Evolutionary conservation across 495 filamentous ascomycete genomes (phyloP).

Genomic region (Aspergillus nanangensis): DNA sequence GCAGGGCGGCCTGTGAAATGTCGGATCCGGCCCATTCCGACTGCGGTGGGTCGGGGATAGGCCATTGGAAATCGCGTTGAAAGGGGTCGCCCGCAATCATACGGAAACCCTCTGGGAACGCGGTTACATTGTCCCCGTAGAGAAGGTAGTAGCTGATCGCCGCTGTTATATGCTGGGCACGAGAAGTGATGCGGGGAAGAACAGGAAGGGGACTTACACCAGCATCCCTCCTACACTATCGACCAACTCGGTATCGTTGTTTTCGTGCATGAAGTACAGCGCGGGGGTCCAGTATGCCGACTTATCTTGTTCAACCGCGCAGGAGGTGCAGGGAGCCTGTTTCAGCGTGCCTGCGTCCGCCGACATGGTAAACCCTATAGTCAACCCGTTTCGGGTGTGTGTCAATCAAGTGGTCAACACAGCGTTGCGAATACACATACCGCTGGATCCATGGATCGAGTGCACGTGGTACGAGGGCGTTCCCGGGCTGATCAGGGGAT

Average conservation of each 20-base stretch:
- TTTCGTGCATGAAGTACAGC: conserved; percentile 50
- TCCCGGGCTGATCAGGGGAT: conserved; percentile 49
- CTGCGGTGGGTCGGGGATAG: conserved; percentile 65
- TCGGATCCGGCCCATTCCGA: conserved; percentile 60
- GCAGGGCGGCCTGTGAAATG: conserved; percentile 58
- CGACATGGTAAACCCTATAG: conserved; percentile 44
- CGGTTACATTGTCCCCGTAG: conserved; percentile 57
- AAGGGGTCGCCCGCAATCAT: conserved; percentile 78
- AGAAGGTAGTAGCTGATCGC: conserved; percentile 69
- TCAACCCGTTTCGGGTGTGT: background rate
- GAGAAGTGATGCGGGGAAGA: background rate
- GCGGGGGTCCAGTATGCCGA: conserved; percentile 61
- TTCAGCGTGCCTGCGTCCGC: conserved; percentile 38
- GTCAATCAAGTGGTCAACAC: background rate
- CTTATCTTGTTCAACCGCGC: conserved; percentile 52
- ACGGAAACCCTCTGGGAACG: conserved; percentile 75
- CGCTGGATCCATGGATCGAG: conserved; percentile 47
- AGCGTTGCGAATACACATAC: conserved; percentile 29
- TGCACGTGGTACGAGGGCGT: conserved; percentile 45
- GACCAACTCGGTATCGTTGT: conserved; percentile 53
- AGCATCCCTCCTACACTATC: conserved; percentile 56
- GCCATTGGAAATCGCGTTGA: conserved; percentile 66
- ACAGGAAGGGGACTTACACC: conserved; percentile 28
- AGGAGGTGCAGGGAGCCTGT: conserved; percentile 51
- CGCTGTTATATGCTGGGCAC: background rate